phyloP scores from a whole-genome alignment of 2,329 filamentous ascomycete genomes.

The Sporothrix mexicana region DNA sequence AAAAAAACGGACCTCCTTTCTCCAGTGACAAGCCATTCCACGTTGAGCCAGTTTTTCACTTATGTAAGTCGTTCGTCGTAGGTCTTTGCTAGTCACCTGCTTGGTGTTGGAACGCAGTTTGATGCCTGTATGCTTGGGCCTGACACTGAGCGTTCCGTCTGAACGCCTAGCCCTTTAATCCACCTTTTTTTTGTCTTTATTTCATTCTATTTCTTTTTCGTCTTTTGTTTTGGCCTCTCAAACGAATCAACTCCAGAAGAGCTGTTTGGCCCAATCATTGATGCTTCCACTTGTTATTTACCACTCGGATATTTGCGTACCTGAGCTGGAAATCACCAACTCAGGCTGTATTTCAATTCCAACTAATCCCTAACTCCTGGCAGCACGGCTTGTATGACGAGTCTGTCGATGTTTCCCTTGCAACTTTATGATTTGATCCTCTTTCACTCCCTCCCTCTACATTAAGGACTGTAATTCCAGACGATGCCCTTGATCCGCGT shows the following conservation, averaged over 20 bases:
- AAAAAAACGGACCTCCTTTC: not conserved
- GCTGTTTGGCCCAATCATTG: slow-evolving; percentile 24
- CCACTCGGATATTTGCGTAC: not conserved
- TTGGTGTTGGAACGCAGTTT: not conserved
- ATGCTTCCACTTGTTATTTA: not conserved
- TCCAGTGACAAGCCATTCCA: not conserved
- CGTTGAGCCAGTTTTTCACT: not conserved
- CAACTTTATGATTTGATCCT: not conserved
- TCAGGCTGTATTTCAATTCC: slow-evolving; percentile 22
- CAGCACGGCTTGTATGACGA: slow-evolving; percentile 1
- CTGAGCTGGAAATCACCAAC: slow-evolving; percentile 14
- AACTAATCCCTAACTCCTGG: slow-evolving; percentile 27
- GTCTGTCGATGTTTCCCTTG: not conserved
- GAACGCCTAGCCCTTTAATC: not conserved
- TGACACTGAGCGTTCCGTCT: no score
- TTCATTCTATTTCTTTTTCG: not conserved
- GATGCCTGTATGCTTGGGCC: no score
- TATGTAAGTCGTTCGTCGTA: not conserved
- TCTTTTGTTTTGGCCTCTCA: not conserved
- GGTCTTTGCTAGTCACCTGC: not conserved
- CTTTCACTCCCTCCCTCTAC: not conserved
- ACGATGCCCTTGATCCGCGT: no score
- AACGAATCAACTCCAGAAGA: not conserved
- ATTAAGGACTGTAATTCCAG: not conserved
- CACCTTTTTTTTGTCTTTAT: not conserved